Evolutionary conservation across 116 monocot species (phyloP).

Genomic region (Papilionanthe hybrid): DNA sequence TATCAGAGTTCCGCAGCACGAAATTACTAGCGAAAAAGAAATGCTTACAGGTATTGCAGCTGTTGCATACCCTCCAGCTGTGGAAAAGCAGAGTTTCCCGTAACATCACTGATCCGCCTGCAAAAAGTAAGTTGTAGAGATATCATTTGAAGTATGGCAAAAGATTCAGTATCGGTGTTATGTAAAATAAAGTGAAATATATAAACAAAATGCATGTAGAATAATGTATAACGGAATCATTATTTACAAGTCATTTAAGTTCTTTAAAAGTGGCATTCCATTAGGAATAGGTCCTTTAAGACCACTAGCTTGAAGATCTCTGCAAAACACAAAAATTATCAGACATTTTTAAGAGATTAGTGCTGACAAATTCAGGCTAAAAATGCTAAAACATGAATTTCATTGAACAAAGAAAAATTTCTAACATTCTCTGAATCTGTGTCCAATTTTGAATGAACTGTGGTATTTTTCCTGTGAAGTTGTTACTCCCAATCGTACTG

Average conservation of each 20-base stretch:
- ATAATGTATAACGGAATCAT: background rate
- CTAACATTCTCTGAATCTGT: constrained; percentile 26
- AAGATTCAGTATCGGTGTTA: background rate
- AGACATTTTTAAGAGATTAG: background rate
- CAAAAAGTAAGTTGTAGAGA: background rate
- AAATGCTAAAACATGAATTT: background rate
- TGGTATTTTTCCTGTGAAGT: constrained; percentile 10
- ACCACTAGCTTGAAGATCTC: constrained; percentile 12
- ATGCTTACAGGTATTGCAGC: constrained; percentile 11
- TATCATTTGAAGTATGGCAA: background rate
- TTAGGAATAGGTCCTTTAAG: constrained; percentile 8
- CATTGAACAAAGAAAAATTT: background rate
- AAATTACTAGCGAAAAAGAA: background rate
- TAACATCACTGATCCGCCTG: constrained; percentile 13
- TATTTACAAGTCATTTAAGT: constrained; percentile 7
- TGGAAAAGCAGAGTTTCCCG: constrained; percentile 6
- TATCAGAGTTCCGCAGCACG: background rate
- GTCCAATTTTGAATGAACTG: constrained; percentile 10
- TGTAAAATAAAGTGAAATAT: background rate
- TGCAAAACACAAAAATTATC: background rate
- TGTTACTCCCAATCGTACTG: constrained; percentile 8
- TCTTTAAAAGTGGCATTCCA: background rate
- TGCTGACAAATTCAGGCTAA: background rate
- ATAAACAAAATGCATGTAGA: background rate
- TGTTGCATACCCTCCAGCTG: constrained; percentile 7